Conservation (phyloP, 1,284 basidiomycete species). For the Cryptococcus sp. region DNA sequence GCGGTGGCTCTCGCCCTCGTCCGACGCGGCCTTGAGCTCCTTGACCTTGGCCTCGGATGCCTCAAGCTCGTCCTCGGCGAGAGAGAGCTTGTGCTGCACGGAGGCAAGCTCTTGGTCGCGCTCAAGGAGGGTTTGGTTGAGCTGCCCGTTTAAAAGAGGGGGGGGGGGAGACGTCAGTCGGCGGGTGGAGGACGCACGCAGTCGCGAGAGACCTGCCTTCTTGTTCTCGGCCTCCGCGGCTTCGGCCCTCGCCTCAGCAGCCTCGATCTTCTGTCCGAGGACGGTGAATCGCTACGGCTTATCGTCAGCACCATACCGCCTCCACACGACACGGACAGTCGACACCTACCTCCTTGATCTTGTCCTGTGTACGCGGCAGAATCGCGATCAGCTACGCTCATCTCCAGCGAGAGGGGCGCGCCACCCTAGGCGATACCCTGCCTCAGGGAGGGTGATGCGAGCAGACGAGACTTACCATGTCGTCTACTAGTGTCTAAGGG, state of each 20-base stretch:
- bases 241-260: slow-evolving; percentile 73
- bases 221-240: slow-evolving; percentile 82
- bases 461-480: slow-evolving; percentile 19
- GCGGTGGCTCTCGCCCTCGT: slow-evolving; percentile 71
- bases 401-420: neutral
- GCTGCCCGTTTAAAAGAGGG: slow-evolving; percentile 26
- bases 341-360: slow-evolving; percentile 55
- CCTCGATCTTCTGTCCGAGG: slow-evolving; percentile 83
- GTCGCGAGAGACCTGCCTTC: slow-evolving; percentile 50
- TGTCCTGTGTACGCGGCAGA: slow-evolving; percentile 47
- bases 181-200: neutral
- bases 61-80: slow-evolving; percentile 72
- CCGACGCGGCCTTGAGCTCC: slow-evolving; percentile 66
- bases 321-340: neutral
- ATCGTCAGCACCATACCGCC: neutral
- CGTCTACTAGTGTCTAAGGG: slow-evolving; percentile 8
- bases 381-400: neutral
- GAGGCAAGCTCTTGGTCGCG: slow-evolving; percentile 88
- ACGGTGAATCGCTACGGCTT: slow-evolving; percentile 58
- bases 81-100: slow-evolving; percentile 68
- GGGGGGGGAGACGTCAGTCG: neutral
- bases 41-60: slow-evolving; percentile 69
- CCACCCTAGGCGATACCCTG: neutral
- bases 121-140: slow-evolving; percentile 72
- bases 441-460: neutral